Conservation (phyloP, 371 early-diverging fungal species). For the Entomophthora muscae region DNA sequence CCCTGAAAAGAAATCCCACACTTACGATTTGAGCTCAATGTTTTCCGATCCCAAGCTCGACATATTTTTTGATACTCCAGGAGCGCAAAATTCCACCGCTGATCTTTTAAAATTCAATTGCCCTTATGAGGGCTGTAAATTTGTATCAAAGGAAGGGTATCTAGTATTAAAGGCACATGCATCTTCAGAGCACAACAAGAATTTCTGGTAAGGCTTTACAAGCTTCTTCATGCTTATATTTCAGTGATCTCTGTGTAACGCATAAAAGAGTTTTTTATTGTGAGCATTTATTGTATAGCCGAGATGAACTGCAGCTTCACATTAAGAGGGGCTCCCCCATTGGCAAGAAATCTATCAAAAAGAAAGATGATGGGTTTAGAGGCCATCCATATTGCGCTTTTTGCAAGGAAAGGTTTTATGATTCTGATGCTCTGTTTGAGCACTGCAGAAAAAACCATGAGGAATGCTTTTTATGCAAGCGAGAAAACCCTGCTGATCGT, state of each 20-base stretch:
- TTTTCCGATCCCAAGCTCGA: conserved; percentile 40
- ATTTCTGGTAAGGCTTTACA: conserved; percentile 42
- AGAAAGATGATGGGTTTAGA: conserved; percentile 49
- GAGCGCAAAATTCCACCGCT: conserved; percentile 51
- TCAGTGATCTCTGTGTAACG: conserved; percentile 64
- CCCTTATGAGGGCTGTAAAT: conserved; percentile 55
- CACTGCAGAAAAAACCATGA: conserved; percentile 92
- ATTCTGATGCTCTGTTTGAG: conserved; percentile 73
- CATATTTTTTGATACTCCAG: conserved; percentile 52
- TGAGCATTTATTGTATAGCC: conserved; percentile 61
- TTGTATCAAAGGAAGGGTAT: conserved; percentile 58
- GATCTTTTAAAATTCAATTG: conserved; percentile 65
- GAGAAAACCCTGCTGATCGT: conserved; percentile 44
- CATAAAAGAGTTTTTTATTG: conserved; percentile 81
- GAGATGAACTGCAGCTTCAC: neutral
- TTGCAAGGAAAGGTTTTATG: conserved; percentile 65
- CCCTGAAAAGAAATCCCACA: conserved; percentile 32
- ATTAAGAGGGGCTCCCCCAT: conserved; percentile 32
- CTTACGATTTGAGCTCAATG: conserved; percentile 22
- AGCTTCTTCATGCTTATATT: conserved; percentile 1
- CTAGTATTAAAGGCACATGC: conserved; percentile 63
- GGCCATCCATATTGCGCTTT: conserved; percentile 90
- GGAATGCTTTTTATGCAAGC: conserved; percentile 75
- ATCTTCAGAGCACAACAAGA: conserved; percentile 43
- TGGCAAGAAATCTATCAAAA: conserved; percentile 21